Evolutionary conservation across 2,329 filamentous ascomycete species (phyloP), one percentile per base, ranked within the genome.

Genomic region (Penicillium italicum): DNA sequence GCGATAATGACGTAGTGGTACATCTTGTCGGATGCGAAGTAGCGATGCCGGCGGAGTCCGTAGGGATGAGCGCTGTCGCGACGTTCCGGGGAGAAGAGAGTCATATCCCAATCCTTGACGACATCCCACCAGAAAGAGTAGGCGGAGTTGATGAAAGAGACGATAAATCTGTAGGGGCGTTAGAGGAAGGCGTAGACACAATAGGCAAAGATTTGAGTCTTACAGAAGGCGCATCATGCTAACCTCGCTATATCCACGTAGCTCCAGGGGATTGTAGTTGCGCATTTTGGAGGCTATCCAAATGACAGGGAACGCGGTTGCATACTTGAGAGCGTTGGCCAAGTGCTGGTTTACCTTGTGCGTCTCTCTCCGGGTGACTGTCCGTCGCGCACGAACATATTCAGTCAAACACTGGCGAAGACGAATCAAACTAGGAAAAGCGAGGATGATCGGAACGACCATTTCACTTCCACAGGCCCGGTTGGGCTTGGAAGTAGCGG

Each of bases 81-180:
- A 60, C 87, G 83, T 59, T 77, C 71, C 1, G 79, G 72, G 3
- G 87, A 84, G 69, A 97, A 89, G 14, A 97, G 80, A 0, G 88
- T 90, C 59, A 99, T 80, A 69, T 97, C 94, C 94, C 94, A 99
- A 79, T 99, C 94, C 77, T 92, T 94, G 53, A 90, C 82, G 30
- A 97, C 86, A 68, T 99, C 94, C 94, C 94, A 99, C 80, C 94
- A 99, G 78, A 97, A 97, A n/a, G 89, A 91, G 76, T 96, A 99
- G 42, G 89, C 79, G 14, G 90, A 95, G 73, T 99, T 97, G 66
- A 94, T 69, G 33, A 91, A 77, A 30, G 90, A 88, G 41, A 88
- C 88, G 34, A 82, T 74, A 30, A 95, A 77, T 86, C 90, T 94
- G 45, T 18, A n/a, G 12, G 37, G 10, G 31, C 16, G n/a, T 20